These are phyloP conservation scores for Pyropia yezoensis DNA, from an alignment of 23 red algal genomes.

Conservation along the genomic window DNA sequence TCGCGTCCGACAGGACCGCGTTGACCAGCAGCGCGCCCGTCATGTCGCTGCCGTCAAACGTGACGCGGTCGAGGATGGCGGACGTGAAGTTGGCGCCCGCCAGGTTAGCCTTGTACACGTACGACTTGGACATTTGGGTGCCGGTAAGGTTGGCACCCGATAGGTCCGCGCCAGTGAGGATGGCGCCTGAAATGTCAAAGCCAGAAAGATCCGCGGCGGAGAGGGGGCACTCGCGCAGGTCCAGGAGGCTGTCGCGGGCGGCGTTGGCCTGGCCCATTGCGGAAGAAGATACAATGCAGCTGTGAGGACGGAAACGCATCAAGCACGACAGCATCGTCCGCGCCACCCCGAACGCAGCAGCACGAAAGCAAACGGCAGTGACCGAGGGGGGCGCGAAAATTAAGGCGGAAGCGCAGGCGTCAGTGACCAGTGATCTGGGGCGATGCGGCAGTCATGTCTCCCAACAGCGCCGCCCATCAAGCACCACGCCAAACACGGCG, in stretches of 20 bases:
- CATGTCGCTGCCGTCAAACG: slow-evolving; percentile 73
- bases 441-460: too few species aligned
- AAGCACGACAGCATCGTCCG: too few species aligned
- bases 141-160: slow-evolving; percentile 35
- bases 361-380: too few species aligned
- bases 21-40: slow-evolving; percentile 54
- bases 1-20: slow-evolving; percentile 77
- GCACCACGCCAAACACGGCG: too few species aligned
- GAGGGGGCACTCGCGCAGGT: slow-evolving; percentile 80
- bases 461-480: too few species aligned
- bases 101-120: slow-evolving; percentile 34
- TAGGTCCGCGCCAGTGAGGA: slow-evolving; percentile 44
- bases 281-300: slow-evolving; percentile 38
- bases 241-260: slow-evolving; percentile 64
- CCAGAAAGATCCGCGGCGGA: slow-evolving; percentile 25
- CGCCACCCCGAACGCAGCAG: too few species aligned
- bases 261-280: slow-evolving; percentile 94
- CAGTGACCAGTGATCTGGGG: too few species aligned
- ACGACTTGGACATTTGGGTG: slow-evolving; percentile 62
- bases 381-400: too few species aligned
- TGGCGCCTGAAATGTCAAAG: slow-evolving; percentile 72
- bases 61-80: slow-evolving; percentile 78
- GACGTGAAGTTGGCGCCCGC: slow-evolving; percentile 50
- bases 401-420: too few species aligned
- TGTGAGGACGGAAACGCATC: not conserved